Conservation (phyloP, 495 filamentous ascomycete genomes). For the Daldinia bambusicola region DNA sequence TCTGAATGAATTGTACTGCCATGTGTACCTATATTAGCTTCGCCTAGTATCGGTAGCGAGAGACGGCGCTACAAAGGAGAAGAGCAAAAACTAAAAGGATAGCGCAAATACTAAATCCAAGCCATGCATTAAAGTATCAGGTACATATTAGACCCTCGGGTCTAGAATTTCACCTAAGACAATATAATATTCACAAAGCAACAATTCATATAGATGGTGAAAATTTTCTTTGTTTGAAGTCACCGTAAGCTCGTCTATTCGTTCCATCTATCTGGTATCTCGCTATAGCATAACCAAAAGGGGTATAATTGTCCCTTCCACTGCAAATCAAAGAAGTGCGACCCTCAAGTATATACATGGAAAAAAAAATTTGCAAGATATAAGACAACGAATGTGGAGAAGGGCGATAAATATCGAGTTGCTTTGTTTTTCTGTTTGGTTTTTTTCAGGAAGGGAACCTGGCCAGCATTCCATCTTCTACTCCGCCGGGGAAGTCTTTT, state of each 20-base stretch:
- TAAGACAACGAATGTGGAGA: conserved; percentile 36
- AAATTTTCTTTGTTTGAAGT: conserved; percentile 2
- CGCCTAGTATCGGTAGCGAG: background rate
- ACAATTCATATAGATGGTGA: background rate
- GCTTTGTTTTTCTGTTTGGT: background rate
- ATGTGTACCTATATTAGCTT: background rate
- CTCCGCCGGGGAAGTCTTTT: conserved; percentile 28
- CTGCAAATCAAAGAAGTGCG: conserved; percentile 23
- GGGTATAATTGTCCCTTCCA: conserved; percentile 30
- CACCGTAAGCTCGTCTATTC: conserved; percentile 7
- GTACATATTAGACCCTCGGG: background rate
- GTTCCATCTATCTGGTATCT: conserved; percentile 27
- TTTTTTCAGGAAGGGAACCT: conserved; percentile 35
- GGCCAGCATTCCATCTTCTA: conserved; percentile 22
- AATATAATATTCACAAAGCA: conserved; percentile 1
- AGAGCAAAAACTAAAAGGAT: background rate
- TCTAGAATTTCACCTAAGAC: background rate
- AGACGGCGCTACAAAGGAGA: background rate
- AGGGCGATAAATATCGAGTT: conserved; percentile 8
- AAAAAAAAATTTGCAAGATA: conserved; percentile 22
- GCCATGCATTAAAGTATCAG: background rate
- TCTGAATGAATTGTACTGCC: background rate
- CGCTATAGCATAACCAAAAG: conserved; percentile 28
- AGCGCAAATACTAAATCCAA: background rate
- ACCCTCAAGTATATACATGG: conserved; percentile 33